A percentile compares a stretch with the other conserved stretches of the same genome.
phyloP scores from a whole-genome alignment of 495 filamentous ascomycete genomes.

The Jackrogersella minutella region DNA sequence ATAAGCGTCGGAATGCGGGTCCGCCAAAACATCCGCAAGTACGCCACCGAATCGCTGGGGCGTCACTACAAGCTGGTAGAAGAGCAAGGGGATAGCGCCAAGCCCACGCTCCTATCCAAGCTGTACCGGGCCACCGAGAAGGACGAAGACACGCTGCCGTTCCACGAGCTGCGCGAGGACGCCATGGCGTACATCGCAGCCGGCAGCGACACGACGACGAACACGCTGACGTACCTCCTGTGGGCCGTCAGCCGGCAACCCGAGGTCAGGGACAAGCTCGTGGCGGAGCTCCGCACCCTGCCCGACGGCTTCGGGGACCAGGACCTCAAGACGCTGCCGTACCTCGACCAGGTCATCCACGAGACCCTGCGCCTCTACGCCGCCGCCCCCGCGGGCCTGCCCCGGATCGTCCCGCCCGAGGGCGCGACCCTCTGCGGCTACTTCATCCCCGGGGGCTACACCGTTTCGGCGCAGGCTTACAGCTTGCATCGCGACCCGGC shows the following conservation, averaged over 20 bases:
- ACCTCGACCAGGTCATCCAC: conserved; percentile 61
- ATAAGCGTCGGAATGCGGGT: conserved; percentile 5
- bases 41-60: conserved; percentile 50
- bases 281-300: conserved; percentile 50
- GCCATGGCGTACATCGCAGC: conserved; percentile 52
- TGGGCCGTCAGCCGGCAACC: conserved; percentile 45
- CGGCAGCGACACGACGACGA: conserved; percentile 60
- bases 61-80: conserved; percentile 54
- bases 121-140: conserved; percentile 46
- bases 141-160: conserved; percentile 32
- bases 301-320: conserved; percentile 50
- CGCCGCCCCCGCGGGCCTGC: conserved; percentile 53
- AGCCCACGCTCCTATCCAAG: conserved; percentile 51
- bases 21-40: conserved; percentile 33
- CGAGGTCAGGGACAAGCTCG: conserved; percentile 47
- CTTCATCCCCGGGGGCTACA: conserved; percentile 38
- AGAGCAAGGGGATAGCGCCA: conserved; percentile 53
- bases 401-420: conserved; percentile 36
- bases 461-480: conserved; percentile 50
- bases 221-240: conserved; percentile 54
- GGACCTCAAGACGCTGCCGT: conserved; percentile 51
- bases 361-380: conserved; percentile 67
- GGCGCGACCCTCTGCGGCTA: conserved; percentile 38
- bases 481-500: conserved; percentile 50
- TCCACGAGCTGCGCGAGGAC: conserved; percentile 38